phyloP scores from a whole-genome alignment of 148 eudicot genomes.

The Spergularia bocconei region DNA sequence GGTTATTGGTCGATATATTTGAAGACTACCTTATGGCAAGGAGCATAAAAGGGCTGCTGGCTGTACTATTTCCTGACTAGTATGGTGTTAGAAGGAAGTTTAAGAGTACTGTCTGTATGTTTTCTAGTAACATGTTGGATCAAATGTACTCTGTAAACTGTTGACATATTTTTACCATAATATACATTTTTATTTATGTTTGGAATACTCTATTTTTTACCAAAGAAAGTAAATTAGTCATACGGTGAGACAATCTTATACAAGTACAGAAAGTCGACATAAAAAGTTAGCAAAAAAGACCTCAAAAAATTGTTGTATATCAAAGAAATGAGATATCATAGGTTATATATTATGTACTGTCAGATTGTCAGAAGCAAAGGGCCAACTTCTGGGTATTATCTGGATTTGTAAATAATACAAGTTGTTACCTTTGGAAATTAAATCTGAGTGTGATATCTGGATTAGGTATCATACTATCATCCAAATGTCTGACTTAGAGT shows the following conservation, averaged over 20 bases:
- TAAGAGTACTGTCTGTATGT: constrained; percentile 20
- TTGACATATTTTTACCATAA: constrained; percentile 9
- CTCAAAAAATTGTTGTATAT: too few species aligned
- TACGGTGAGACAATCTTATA: too few species aligned
- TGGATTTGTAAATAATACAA: not conserved
- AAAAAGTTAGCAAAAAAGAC: too few species aligned
- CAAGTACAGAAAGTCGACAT: too few species aligned
- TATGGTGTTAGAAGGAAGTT: constrained; percentile 12
- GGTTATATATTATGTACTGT: too few species aligned
- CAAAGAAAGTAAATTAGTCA: not conserved
- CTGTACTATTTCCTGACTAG: constrained; percentile 8
- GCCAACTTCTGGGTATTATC: not conserved
- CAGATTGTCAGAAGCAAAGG: not conserved
- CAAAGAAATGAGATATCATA: too few species aligned
- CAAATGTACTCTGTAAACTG: constrained; percentile 19
- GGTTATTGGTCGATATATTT: constrained; percentile 12
- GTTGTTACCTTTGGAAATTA: not conserved
- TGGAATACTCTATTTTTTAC: not conserved
- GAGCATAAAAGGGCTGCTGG: constrained; percentile 9
- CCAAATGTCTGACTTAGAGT: too few species aligned
- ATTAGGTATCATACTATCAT: too few species aligned
- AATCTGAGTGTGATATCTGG: too few species aligned
- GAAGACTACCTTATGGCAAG: not conserved
- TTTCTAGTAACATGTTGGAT: not conserved
- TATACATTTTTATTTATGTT: constrained; percentile 9